Conservation (phyloP, 2,329 filamentous ascomycete genomes). For the Talaromyces sp. region DNA sequence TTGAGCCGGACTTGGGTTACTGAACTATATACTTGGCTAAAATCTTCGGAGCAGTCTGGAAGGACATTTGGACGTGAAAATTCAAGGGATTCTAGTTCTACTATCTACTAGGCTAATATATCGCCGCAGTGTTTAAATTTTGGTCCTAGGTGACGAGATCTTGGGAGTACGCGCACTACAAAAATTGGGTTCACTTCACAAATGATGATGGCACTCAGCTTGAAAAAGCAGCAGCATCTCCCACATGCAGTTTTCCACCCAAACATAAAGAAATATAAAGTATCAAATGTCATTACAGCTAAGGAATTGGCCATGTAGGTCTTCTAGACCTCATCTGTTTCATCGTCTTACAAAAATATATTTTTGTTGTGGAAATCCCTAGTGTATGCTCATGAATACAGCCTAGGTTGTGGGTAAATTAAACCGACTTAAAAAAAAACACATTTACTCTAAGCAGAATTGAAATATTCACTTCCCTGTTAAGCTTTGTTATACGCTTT, state of each 20-base stretch:
- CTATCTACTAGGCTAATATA: not conserved
- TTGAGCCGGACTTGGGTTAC: slow-evolving; percentile 1
- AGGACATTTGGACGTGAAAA: too few species aligned
- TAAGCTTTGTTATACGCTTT: not conserved
- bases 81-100: not conserved
- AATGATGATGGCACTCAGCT: not conserved
- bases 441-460: not conserved
- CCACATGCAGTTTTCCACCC: not conserved
- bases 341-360: too few species aligned
- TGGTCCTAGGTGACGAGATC: not conserved
- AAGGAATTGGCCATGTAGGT: too few species aligned
- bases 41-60: not conserved
- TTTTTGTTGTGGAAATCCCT: too few species aligned
- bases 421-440: too few species aligned
- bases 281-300: too few species aligned
- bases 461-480: not conserved
- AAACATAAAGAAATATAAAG: not conserved
- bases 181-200: not conserved
- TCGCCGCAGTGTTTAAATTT: not conserved
- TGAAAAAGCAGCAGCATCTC: not conserved
- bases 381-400: too few species aligned
- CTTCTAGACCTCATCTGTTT: too few species aligned
- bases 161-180: not conserved
- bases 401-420: too few species aligned
- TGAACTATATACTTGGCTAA: not conserved